phyloP scores from a whole-genome alignment of 176 grass and related monocot genomes.

The Cenchrus americanus region DNA sequence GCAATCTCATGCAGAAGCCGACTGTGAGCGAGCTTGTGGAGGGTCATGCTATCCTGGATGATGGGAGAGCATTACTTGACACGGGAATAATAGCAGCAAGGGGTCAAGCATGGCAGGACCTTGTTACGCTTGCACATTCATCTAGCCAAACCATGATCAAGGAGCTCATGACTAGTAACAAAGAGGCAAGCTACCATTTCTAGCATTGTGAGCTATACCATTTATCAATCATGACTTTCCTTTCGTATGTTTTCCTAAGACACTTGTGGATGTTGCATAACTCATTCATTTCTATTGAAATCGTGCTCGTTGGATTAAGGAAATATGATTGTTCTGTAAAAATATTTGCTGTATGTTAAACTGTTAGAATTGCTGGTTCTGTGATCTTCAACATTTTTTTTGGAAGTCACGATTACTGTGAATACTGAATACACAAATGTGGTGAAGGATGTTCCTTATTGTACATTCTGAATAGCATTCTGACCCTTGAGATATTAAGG shows the following conservation, averaged over 20 bases:
- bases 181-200: conserved; percentile 88
- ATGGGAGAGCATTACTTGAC: conserved; percentile 85
- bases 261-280: conserved; percentile 12
- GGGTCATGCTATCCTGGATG: conserved; percentile 64
- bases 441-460: background rate
- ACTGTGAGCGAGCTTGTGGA: conserved; percentile 65
- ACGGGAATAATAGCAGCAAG: conserved; percentile 86
- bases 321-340: background rate
- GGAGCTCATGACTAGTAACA: conserved; percentile 63
- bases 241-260: background rate
- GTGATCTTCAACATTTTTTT: background rate
- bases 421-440: background rate
- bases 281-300: background rate
- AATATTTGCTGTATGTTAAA: background rate
- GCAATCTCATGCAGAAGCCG: conserved; percentile 88
- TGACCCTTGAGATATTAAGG: background rate
- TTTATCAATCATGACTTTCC: background rate
- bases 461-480: conserved; percentile 3
- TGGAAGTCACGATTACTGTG: background rate
- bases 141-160: conserved; percentile 64
- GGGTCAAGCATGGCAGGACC: conserved; percentile 85
- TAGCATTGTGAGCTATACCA: conserved; percentile 38
- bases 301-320: background rate
- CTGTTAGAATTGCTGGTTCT: background rate
- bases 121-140: conserved; percentile 65